Evolutionary conservation across 192 early-diverging fungal species (phyloP), one percentile per base, ranked within the genome.

Genomic region (Umbelopsis vinacea): DNA sequence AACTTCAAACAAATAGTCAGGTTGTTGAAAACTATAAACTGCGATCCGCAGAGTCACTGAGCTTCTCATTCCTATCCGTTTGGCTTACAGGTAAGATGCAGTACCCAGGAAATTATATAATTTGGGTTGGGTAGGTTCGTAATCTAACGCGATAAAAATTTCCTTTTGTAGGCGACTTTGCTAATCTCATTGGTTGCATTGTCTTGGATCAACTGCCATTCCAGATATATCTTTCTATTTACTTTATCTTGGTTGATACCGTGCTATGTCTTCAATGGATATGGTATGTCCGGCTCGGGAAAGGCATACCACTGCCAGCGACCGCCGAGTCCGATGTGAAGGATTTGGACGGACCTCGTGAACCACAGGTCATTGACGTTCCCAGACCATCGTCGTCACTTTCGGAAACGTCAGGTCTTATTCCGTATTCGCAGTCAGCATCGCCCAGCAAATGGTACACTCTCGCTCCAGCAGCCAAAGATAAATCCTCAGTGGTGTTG

Each of bases 161-260:
- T 33, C 24, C 37, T 52, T 52, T 46, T 38, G 54, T 74, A 79
- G 92, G 92, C 29, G 93, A 94, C 73, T 24, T 90, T 54, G 81
- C 84, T 69, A 93, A 91, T 73, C 73, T 92, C 4, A 71, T 89
- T 46, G 91, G 93, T 21, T 89, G 91, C 22, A 55, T 92, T 22
- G 71, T 91, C 24, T 89, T 91, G 45, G 67, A 87, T 12, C 93
- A 93, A 76, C 84, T 89, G 14, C 76, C 84, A 12, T 94, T 94
- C 54, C 93, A 94, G 45, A 69, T 33, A 21, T 70, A 53, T 29
- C 55, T 75, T 9, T 55, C 57, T 33, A 52, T 50, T 21, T 75
- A 75, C 33, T 75, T 75, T 33, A 69, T 70, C 7, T 17, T 63
- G 33, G 63, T 69, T 7, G 74, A 75, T 46, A 70, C 45, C 8